Evolutionary conservation across 2,329 filamentous ascomycete species (phyloP).

Genomic region (Colletotrichum sp.): DNA sequence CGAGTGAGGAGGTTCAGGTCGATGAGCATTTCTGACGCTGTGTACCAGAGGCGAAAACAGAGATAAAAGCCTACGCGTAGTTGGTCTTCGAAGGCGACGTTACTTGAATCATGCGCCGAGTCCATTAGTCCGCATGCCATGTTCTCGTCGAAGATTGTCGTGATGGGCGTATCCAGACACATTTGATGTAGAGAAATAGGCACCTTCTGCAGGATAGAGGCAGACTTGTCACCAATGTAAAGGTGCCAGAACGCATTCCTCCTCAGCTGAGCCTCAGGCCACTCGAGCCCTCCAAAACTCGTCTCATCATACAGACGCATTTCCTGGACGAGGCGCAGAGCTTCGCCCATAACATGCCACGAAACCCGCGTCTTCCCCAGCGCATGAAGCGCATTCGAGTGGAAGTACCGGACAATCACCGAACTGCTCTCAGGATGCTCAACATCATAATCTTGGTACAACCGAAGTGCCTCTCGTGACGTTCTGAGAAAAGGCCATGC

Average conservation of each 20-base stretch:
- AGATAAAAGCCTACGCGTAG: neutral
- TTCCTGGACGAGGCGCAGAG: constrained; percentile 43
- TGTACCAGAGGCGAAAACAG: neutral
- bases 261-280: constrained; percentile 41
- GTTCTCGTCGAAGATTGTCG: constrained; percentile 23
- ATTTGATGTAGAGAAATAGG: constrained; percentile 49
- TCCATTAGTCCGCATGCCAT: neutral
- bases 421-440: constrained; percentile 47
- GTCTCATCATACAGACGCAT: constrained; percentile 48
- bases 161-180: constrained; percentile 44
- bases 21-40: constrained; percentile 1
- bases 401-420: constrained; percentile 47
- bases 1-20: constrained; percentile 1
- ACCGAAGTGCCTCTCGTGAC: constrained; percentile 40
- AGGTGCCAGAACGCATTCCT: constrained; percentile 43
- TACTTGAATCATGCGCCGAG: neutral
- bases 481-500: constrained; percentile 43
- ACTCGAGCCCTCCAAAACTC: constrained; percentile 35
- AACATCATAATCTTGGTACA: constrained; percentile 45
- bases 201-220: constrained; percentile 42
- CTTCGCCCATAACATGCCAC: constrained; percentile 51
- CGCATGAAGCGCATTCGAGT: constrained; percentile 50
- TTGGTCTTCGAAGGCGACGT: neutral
- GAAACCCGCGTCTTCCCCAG: constrained; percentile 46
- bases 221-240: constrained; percentile 45